Base-by-base conservation (phyloP, 306 rosid species). In the Lathyrus sativus region DNA sequence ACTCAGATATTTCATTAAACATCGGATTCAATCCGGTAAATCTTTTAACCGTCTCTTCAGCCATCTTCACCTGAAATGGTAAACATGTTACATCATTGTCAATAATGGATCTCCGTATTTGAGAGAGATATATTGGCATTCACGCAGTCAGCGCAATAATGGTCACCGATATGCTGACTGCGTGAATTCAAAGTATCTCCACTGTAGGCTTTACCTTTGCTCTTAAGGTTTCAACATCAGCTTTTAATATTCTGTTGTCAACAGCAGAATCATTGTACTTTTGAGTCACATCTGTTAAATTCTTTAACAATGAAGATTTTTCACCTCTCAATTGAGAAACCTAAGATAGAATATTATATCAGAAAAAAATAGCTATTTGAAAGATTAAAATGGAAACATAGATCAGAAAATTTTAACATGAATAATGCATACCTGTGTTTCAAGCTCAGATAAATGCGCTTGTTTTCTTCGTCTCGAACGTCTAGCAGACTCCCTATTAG, bases 381-480 rank as follows among this genome's bases (percentile, higher is more conserved):
- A 50, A 12, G 62, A 67, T 50, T 18, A 50, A 26, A 28, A 22
- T 10, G 15, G 35, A 53, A 8, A 19, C n/a, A 59, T 59, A 61
- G 44, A 31, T 33, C n/a, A 28, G 38, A 19, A 19, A 19, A 19
- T 0, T 19, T 19, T 1, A 19, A 19, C 31, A 56, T 12, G 2
- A 1, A 65, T 59, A 1, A 65, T 59, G 19, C 59, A 48, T 19
- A 86, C 97, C 95, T 88, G 90, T 33, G 90, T 85, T 87, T 90
- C 97, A 18, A 93, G 97, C 63, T 93, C 98, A 7, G 82, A 81
- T 82, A 93, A 74, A 93, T 93, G 98, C 45, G 98, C 97, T 80
- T 93, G 98, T 78, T 93, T 93, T 88, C 97, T 79, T 81, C 96
- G 74, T 70, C 98, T 88, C 42, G 98, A 93, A 60, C 98, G 98